Conservation (phyloP, 140 eudicot species). For the Ambrosia hybrid region DNA sequence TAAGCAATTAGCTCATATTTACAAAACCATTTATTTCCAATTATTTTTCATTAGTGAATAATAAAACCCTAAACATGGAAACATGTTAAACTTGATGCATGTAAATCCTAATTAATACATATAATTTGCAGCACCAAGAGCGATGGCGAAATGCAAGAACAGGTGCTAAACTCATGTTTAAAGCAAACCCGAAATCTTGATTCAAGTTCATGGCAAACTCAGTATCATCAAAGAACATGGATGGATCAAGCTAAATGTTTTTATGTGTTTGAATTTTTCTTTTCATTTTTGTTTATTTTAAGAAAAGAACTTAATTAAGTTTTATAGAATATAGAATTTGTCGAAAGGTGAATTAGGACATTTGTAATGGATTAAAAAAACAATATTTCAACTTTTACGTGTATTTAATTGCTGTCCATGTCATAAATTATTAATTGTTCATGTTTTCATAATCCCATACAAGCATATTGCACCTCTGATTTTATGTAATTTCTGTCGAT, state of each 20-base stretch:
- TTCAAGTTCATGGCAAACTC: conserved; percentile 30
- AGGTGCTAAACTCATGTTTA: conserved; percentile 45
- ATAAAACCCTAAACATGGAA: conserved; percentile 6
- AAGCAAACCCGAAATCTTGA: conserved; percentile 29
- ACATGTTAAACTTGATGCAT: neutral
- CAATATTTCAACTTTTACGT: conserved; percentile 39
- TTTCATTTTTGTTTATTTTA: conserved; percentile 15
- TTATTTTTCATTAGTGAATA: neutral
- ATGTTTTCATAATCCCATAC: neutral
- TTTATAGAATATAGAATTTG: conserved; percentile 54
- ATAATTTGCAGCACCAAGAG: conserved; percentile 67
- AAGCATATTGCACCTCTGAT: neutral
- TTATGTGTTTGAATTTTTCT: conserved; percentile 47
- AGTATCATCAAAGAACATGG: conserved; percentile 30
- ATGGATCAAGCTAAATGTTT: conserved; percentile 55
- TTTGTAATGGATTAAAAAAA: conserved; percentile 67
- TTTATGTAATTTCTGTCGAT: neutral
- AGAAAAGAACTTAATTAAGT: conserved; percentile 24
- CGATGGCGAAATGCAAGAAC: conserved; percentile 89
- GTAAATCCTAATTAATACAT: neutral
- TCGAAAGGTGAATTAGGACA: conserved; percentile 44
- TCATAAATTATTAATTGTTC: neutral
- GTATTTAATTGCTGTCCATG: too few relatives aligned
- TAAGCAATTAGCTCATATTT: neutral
- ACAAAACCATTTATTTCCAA: neutral